Conservation (phyloP, 106 monocot genomes). For the Dioscorea zingiberensis region DNA sequence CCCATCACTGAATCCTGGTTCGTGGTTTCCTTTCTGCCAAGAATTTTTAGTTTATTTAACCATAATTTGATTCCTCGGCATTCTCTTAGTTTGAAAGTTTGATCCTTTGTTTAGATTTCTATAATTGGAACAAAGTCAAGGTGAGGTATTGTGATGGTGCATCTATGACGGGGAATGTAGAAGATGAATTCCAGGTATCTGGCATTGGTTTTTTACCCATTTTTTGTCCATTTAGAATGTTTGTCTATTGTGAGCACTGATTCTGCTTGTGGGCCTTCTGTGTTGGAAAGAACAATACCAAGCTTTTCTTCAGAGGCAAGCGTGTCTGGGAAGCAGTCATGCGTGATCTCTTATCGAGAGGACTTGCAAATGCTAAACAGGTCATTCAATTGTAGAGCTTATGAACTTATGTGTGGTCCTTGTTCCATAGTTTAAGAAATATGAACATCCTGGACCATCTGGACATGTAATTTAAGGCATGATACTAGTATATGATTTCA, state of each 20-base stretch:
- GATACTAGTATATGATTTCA: slow-evolving; percentile 5
- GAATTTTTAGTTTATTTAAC: background rate
- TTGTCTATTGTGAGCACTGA: background rate
- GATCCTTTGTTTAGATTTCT: slow-evolving; percentile 58
- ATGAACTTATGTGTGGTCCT: background rate
- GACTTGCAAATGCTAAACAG: slow-evolving; percentile 74
- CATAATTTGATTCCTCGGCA: background rate
- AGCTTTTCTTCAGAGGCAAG: slow-evolving; percentile 77
- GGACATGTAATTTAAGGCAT: background rate
- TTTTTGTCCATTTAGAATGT: background rate
- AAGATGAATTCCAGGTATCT: slow-evolving; percentile 38
- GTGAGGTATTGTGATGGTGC: slow-evolving; percentile 94
- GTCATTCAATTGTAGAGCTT: slow-evolving; percentile 28
- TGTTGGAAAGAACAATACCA: slow-evolving; percentile 45
- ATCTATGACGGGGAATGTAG: slow-evolving; percentile 67
- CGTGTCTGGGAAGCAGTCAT: slow-evolving; percentile 80
- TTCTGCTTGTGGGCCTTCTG: background rate
- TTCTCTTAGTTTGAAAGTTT: background rate
- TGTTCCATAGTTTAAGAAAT: no score
- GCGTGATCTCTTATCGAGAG: slow-evolving; percentile 57
- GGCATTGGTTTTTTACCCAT: background rate
- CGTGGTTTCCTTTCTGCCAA: background rate
- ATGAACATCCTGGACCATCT: no score
- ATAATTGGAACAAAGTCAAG: slow-evolving; percentile 96
- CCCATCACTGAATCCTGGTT: slow-evolving; percentile 74